Evolutionary conservation across 2,329 filamentous ascomycete genomes (phyloP).

Genomic region (Phialocephala sp.): DNA sequence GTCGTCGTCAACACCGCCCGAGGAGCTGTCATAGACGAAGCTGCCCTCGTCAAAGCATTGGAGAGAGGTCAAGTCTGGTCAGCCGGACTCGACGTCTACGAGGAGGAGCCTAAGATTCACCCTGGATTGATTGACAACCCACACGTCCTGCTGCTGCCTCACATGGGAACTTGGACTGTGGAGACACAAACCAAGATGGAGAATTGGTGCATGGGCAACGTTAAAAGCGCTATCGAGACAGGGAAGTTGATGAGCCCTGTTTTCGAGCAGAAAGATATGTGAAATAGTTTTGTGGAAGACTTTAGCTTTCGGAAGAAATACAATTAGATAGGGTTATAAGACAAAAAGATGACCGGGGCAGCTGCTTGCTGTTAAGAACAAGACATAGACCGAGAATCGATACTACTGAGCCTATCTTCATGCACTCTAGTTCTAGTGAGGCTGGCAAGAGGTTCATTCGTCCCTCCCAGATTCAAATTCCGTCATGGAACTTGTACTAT

Average conservation of each 20-base stretch:
- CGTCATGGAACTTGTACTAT: too few relatives aligned
- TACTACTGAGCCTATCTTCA: not conserved
- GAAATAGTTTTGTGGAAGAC: slow-evolving; percentile 4
- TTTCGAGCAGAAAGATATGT: slow-evolving; percentile 67
- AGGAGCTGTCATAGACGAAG: slow-evolving; percentile 83
- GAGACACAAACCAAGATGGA: slow-evolving; percentile 73
- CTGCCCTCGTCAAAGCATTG: slow-evolving; percentile 75
- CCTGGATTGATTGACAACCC: slow-evolving; percentile 73
- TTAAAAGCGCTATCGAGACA: slow-evolving; percentile 64
- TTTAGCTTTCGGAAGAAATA: not conserved
- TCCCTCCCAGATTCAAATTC: too few relatives aligned
- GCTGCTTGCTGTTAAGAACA: not conserved
- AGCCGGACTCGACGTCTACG: slow-evolving; percentile 81
- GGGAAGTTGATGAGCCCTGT: slow-evolving; percentile 72
- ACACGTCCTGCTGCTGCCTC: slow-evolving; percentile 76
- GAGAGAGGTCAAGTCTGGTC: slow-evolving; percentile 72
- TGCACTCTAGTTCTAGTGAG: not conserved
- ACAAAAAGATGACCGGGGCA: not conserved
- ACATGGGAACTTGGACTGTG: slow-evolving; percentile 84
- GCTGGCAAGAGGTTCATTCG: too few relatives aligned
- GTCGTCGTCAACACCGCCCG: slow-evolving; percentile 84
- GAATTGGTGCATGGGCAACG: slow-evolving; percentile 74
- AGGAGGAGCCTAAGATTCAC: slow-evolving; percentile 79
- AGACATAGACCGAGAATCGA: slow-evolving; percentile 6
- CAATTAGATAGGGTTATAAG: not conserved